Evolutionary conservation across 163 green algal genomes (phyloP).

Genomic region (Chlamydomonas reinhardtii): DNA sequence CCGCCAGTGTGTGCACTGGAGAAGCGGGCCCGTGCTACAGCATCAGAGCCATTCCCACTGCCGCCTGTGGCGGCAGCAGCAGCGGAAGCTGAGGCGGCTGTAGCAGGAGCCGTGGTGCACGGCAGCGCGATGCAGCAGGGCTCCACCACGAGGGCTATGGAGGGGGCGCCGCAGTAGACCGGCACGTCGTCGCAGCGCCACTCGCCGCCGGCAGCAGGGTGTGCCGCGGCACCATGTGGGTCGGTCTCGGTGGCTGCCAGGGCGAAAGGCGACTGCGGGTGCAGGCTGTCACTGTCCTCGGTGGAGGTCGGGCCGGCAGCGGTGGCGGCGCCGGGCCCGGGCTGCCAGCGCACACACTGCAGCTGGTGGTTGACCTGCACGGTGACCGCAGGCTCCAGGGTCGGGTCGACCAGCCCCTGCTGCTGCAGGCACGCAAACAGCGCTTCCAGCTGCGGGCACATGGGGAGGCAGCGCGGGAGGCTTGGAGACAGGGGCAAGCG

Average conservation of each 20-base stretch:
- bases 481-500: too few species aligned
- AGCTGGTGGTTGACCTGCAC: conserved; percentile 17
- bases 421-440: conserved; percentile 21
- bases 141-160: neutral
- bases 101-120: neutral
- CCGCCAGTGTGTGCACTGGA: neutral
- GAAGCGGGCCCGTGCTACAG: neutral
- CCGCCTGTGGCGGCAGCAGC: too few species aligned
- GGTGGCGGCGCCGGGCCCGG: too few species aligned
- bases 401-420: neutral
- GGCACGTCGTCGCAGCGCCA: neutral
- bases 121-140: neutral
- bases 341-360: conserved; percentile 7
- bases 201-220: neutral
- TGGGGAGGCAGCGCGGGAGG: too few species aligned
- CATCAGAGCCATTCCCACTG: neutral
- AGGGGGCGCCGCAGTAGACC: neutral
- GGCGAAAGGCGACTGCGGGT: too few species aligned
- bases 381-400: neutral
- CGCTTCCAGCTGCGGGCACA: neutral
- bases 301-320: too few species aligned
- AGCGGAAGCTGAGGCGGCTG: neutral
- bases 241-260: too few species aligned
- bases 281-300: neutral
- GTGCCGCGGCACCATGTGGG: too few species aligned